Evolutionary conservation across 2,329 filamentous ascomycete genomes (phyloP), one percentile per base, ranked within the genome.

Genomic region (Talaromyces verruculosus): DNA sequence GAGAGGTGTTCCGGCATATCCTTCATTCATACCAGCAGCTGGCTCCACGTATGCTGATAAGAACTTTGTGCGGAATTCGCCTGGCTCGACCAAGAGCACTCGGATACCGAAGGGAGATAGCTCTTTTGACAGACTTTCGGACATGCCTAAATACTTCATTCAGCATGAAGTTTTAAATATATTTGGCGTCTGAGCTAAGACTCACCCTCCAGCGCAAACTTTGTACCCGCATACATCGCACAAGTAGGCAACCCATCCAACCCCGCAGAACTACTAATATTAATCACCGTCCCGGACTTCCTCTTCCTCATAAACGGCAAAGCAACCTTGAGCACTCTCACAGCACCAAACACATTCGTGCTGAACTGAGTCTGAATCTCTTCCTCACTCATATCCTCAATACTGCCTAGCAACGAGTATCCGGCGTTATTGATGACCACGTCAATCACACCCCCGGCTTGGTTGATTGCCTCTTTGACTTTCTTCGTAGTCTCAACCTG

Each of bases 161-260:
- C 13, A 62, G 45, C 6, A 51, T 35, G 39, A 17, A 13, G 25
- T 49, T 13, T n/a, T 17, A 60, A 8, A 22, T 37, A 10, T 30
- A 51, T 30, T 28, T 37, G 10, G 15, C n/a, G 5, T 43, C 37
- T 41, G 15, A 57, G 15, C 19, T 30, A 8, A 28, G 5, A 67
- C 71, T 65, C 43, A 73, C 71, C 72, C 64, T 75, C 73, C 17
- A 75, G 58, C 15, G 71, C 72, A 70, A 71, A 70, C 63, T 75
- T 75, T 5, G 68, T 65, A 0, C 67, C 72, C 0, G 72, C 65
- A 58, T 77, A 77, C 33, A 74, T 70, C 0, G 69, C 69, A 43
- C 71, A 72, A 7, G 71, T 66, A 15, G 70, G 67, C 47, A 68
- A 58, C 0, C 68, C 69, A 43, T 70, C 67, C 19, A 72, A 19